A percentile compares a stretch with the other conserved stretches of the same genome.
Conservation (phyloP, 169 alveolate genomes). For the Plasmodium billcollinsi region DNA sequence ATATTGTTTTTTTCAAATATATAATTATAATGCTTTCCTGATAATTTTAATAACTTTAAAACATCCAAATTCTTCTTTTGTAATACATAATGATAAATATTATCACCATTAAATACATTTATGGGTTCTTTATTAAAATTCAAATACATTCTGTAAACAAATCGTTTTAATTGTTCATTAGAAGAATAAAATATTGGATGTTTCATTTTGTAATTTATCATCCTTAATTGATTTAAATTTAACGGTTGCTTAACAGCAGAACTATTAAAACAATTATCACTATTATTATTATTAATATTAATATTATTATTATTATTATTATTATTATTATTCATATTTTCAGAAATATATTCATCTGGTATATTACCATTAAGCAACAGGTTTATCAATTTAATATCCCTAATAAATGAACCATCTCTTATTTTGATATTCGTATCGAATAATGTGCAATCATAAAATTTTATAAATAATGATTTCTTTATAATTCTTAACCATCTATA, state of each 20-base stretch:
- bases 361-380: background rate
- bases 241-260: no score
- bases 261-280: background rate
- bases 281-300: background rate
- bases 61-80: conserved; percentile 78
- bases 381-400: conserved; percentile 40
- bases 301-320: background rate
- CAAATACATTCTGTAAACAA: conserved; percentile 40
- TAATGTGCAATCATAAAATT: conserved; percentile 80
- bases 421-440: conserved; percentile 32
- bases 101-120: conserved; percentile 80
- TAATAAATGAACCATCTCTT: conserved; percentile 66
- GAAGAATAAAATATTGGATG: conserved; percentile 73
- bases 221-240: background rate
- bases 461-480: conserved; percentile 76
- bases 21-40: conserved; percentile 59
- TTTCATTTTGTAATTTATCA: conserved; percentile 40
- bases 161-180: conserved; percentile 48
- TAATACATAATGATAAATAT: conserved; percentile 81
- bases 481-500: conserved; percentile 79
- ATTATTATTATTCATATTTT: background rate
- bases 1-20: conserved; percentile 62
- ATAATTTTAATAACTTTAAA: conserved; percentile 75
- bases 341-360: no score
- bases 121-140: conserved; percentile 76